phyloP scores from a whole-genome alignment of 2,329 filamentous ascomycete species.

The Scedosporium apiospermum region DNA sequence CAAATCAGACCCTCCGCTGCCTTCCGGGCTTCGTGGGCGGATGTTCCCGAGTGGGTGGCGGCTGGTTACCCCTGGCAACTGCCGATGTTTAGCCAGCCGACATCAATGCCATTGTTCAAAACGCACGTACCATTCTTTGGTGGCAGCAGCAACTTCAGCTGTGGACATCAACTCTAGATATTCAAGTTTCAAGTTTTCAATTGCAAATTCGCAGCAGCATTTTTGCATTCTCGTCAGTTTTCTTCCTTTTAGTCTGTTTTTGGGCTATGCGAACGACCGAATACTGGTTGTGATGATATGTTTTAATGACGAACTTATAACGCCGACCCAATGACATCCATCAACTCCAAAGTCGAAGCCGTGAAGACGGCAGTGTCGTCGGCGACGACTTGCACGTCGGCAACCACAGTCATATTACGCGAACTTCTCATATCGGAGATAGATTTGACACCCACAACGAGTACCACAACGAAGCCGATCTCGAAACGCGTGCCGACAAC shows the following conservation, averaged over 20 bases:
- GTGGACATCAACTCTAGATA: constrained; percentile 11
- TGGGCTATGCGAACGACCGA: neutral
- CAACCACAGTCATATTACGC: constrained; percentile 36
- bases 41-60: neutral
- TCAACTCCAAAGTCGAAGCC: constrained; percentile 26
- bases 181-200: constrained; percentile 13
- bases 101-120: neutral
- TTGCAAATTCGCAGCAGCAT: constrained; percentile 14
- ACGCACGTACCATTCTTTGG: neutral
- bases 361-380: constrained; percentile 46
- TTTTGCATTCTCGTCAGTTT: constrained; percentile 8
- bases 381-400: constrained; percentile 41
- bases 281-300: constrained; percentile 21
- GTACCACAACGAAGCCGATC: constrained; percentile 10
- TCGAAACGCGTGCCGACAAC: constrained; percentile 13
- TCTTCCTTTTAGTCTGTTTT: neutral
- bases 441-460: constrained; percentile 18
- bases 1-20: neutral
- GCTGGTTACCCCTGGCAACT: constrained; percentile 28
- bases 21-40: neutral
- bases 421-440: constrained; percentile 31
- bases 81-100: constrained; percentile 20
- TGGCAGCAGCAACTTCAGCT: neutral
- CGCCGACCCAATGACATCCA: constrained; percentile 19
- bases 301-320: constrained; percentile 14